Conservation (phyloP, 345 rosid species). For the Salix exigua region DNA sequence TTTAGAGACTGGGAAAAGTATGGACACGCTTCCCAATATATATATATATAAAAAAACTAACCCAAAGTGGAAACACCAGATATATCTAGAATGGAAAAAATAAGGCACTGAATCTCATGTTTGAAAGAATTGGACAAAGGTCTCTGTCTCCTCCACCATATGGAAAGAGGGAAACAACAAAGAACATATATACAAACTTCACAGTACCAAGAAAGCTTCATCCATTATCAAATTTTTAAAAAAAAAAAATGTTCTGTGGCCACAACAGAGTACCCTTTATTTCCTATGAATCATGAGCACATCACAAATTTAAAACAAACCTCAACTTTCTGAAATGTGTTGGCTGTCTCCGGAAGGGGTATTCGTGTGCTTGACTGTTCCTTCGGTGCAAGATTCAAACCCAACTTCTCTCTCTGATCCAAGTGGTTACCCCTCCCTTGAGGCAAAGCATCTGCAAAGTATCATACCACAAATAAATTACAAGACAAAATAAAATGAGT, state of each 20-base stretch:
- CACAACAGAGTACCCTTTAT: not conserved
- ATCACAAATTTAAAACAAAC: conserved; percentile 32
- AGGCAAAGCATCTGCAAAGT: conserved; percentile 52
- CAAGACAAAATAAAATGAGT: not conserved
- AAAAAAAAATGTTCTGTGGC: not conserved
- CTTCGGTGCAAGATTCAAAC: conserved; percentile 53
- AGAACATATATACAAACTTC: not conserved
- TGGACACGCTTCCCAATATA: not conserved
- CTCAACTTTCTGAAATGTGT: conserved; percentile 79
- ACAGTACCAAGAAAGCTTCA: not conserved
- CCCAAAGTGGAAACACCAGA: not conserved
- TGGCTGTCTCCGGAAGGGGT: conserved; percentile 51
- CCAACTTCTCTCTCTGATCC: conserved; percentile 84
- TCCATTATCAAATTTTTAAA: not conserved
- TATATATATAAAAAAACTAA: not conserved
- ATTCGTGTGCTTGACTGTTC: conserved; percentile 38
- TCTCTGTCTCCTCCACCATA: not conserved
- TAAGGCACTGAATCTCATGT: not conserved
- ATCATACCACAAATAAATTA: not conserved
- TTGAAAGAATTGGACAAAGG: not conserved
- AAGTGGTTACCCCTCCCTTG: conserved; percentile 53
- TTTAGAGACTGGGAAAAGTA: not conserved
- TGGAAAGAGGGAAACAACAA: not conserved
- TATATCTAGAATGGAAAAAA: not conserved
- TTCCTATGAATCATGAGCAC: not conserved